These are phyloP conservation scores for Pholiota adiposa DNA, from an alignment of 1,284 basidiomycete species.

Conservation along the genomic window DNA sequence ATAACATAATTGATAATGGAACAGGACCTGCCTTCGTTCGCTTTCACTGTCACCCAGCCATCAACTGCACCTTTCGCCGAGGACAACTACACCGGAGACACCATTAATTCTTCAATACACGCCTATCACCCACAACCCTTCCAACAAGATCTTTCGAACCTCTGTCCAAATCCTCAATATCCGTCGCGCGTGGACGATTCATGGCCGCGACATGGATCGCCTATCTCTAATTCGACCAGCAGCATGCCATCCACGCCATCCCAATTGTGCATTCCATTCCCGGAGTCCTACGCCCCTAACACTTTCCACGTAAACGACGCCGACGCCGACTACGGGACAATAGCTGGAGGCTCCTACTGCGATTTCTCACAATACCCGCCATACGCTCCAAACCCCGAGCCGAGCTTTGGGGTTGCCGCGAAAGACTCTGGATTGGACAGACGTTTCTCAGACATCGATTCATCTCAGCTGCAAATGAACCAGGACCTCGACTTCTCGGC, in stretches of 20 bases:
- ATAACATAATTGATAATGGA: not conserved
- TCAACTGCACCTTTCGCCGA: constrained; percentile 17
- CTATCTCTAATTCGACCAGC: constrained; percentile 31
- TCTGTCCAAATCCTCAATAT: constrained; percentile 36
- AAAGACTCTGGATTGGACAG: constrained; percentile 14
- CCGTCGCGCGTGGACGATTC: constrained; percentile 25
- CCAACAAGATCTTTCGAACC: constrained; percentile 23
- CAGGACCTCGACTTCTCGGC: constrained; percentile 14
- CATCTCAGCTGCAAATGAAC: constrained; percentile 8
- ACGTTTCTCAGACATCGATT: constrained; percentile 2
- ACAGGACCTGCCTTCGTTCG: constrained; percentile 49
- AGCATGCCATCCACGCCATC: constrained; percentile 38
- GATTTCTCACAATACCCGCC: constrained; percentile 27
- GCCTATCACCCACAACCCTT: constrained; percentile 10
- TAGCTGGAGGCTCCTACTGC: constrained; percentile 25
- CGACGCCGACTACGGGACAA: constrained; percentile 22
- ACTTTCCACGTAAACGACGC: constrained; percentile 22
- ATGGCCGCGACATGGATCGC: constrained; percentile 37
- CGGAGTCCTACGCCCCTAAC: constrained; percentile 22
- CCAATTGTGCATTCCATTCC: constrained; percentile 30
- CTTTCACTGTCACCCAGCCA: constrained; percentile 36
- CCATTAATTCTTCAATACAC: constrained; percentile 10
- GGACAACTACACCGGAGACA: constrained; percentile 16
- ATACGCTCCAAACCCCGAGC: constrained; percentile 7
- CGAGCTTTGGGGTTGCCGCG: not conserved